phyloP scores from a whole-genome alignment of 495 filamentous ascomycete genomes.

The Astrocystis sublimbata region DNA sequence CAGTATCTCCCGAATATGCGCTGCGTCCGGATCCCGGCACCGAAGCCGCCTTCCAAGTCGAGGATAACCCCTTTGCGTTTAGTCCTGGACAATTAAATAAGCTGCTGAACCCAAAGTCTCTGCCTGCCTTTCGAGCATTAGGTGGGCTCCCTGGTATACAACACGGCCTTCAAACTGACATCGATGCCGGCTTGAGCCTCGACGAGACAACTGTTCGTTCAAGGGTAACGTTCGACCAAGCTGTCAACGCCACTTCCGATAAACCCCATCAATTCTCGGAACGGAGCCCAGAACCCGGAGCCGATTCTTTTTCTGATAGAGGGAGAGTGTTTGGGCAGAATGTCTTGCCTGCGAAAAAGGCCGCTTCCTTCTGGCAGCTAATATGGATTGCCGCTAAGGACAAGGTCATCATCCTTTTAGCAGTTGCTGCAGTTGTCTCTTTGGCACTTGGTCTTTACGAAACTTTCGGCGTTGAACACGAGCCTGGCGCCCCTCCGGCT shows the following conservation, averaged over 20 bases:
- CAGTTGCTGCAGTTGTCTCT: constrained; percentile 76
- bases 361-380: constrained; percentile 67
- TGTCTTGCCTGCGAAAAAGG: constrained; percentile 67
- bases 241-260: constrained; percentile 24
- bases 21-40: constrained; percentile 64
- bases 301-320: constrained; percentile 51
- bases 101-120: constrained; percentile 77
- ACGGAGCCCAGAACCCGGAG: constrained; percentile 15
- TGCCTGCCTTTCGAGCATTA: constrained; percentile 73
- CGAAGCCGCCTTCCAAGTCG: constrained; percentile 70
- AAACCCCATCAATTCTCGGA: constrained; percentile 19
- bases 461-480: constrained; percentile 47
- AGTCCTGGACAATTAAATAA: constrained; percentile 79
- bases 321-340: constrained; percentile 71
- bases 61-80: constrained; percentile 80
- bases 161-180: constrained; percentile 71
- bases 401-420: constrained; percentile 78
- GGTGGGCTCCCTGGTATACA: constrained; percentile 77
- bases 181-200: constrained; percentile 66
- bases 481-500: constrained; percentile 48
- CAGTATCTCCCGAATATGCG: constrained; percentile 24
- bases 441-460: constrained; percentile 75
- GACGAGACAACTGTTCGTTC: constrained; percentile 70
- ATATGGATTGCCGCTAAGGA: constrained; percentile 86
- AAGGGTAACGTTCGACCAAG: constrained; percentile 71